Evolutionary conservation across 176 grass and related monocot species (phyloP).

Genomic region (Juncus effusus): DNA sequence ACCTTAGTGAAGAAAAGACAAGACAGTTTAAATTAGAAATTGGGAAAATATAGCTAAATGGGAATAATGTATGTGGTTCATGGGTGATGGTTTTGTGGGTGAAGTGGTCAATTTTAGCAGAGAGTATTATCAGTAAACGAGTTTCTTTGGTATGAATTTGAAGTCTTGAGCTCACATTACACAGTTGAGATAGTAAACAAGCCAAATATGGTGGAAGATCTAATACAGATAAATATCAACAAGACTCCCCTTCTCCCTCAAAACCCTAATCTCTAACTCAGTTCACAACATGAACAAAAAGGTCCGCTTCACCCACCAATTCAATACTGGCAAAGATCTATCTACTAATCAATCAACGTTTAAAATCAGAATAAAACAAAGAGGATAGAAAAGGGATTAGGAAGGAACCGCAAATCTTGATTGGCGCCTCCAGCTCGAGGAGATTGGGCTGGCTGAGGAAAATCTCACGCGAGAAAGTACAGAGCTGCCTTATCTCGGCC

Average conservation of each 20-base stretch:
- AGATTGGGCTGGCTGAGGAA: constrained; percentile 86
- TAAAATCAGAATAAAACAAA: background rate
- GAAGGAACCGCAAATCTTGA: constrained; percentile 82
- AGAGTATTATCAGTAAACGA: no score
- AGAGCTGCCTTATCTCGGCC: constrained; percentile 84
- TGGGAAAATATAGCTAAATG: constrained; percentile 5
- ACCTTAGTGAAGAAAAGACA: constrained; percentile 24
- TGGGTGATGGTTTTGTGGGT: no score
- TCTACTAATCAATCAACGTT: background rate
- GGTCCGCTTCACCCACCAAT: background rate
- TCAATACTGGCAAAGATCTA: constrained; percentile 30
- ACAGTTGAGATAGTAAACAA: no score
- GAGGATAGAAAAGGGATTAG: background rate
- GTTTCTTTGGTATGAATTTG: no score
- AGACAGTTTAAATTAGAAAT: no score
- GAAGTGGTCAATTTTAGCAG: no score
- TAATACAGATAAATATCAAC: background rate
- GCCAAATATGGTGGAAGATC: no score
- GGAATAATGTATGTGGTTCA: background rate
- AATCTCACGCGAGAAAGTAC: constrained; percentile 67
- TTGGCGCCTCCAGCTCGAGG: constrained; percentile 87
- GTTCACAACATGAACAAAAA: background rate
- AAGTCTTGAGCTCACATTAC: no score
- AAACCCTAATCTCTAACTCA: background rate
- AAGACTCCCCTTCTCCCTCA: background rate